These are phyloP conservation scores for Mortierella alpina DNA, from an alignment of 192 early-diverging fungal genomes.

Conservation along the genomic window DNA sequence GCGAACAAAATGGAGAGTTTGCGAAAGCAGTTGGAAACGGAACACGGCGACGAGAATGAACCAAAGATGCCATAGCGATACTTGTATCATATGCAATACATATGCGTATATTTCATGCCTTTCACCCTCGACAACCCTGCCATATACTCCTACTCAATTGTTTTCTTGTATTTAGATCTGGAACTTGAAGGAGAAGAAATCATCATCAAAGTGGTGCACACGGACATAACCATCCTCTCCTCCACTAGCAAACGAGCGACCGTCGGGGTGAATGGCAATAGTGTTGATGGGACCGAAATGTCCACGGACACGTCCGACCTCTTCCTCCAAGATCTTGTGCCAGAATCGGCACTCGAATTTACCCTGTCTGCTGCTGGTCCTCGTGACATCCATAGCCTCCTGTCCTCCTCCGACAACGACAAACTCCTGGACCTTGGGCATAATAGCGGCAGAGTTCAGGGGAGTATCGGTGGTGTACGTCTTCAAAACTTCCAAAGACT, in stretches of 20 bases:
- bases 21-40: no score
- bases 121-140: no score
- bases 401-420: constrained; percentile 97
- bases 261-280: constrained; percentile 95
- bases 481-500: constrained; percentile 87
- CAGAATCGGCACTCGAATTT: constrained; percentile 99
- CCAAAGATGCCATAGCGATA: no score
- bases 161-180: constrained; percentile 55
- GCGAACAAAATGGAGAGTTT: background rate
- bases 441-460: constrained; percentile 93
- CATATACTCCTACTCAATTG: no score
- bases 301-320: constrained; percentile 96
- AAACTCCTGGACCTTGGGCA: constrained; percentile 84
- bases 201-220: constrained; percentile 94
- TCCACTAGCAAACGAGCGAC: constrained; percentile 92
- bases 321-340: constrained; percentile 96
- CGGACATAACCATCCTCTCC: constrained; percentile 99
- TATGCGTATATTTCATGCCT: no score
- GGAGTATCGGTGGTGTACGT: constrained; percentile 86
- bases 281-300: constrained; percentile 99
- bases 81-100: no score
- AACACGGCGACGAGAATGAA: no score
- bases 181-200: constrained; percentile 95
- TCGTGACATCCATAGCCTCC: constrained; percentile 97
- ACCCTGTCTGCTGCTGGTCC: constrained; percentile 87